phyloP scores from a whole-genome alignment of 2,329 filamentous ascomycete genomes.

The Myriosclerotinia scirpicola region DNA sequence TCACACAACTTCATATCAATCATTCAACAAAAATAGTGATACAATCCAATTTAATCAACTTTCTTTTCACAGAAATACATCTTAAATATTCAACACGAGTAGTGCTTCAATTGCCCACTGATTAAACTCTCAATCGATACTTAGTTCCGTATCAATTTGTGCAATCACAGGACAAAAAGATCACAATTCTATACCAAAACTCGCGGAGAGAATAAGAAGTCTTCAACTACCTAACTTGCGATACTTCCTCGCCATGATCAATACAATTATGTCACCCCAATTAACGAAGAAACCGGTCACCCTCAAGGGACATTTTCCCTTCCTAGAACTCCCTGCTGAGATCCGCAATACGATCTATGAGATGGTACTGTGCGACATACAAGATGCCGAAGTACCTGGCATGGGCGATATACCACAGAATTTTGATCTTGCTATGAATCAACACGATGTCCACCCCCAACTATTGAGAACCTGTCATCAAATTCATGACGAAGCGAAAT shows the following conservation, averaged over 20 bases:
- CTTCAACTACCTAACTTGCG: neutral
- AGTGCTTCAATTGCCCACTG: neutral
- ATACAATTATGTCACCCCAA: neutral
- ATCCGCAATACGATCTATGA: neutral
- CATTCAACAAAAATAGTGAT: neutral
- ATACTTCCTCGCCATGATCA: neutral
- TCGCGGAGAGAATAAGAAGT: neutral
- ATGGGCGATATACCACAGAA: neutral
- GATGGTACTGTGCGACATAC: neutral
- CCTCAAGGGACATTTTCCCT: neutral
- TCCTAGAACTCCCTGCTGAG: neutral
- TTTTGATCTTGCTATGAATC: neutral
- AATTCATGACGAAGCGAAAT: constrained; percentile 1
- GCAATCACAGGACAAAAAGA: too few species aligned
- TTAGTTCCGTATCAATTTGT: too few species aligned
- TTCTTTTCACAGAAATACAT: too few species aligned
- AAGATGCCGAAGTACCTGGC: neutral
- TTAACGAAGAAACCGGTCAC: neutral
- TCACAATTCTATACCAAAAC: neutral
- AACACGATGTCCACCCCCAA: neutral
- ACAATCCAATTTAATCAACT: neutral
- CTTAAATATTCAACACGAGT: neutral
- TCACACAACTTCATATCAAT: too few species aligned
- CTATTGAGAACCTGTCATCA: neutral
- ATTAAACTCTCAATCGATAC: neutral